phyloP scores from a whole-genome alignment of 441 rosid species.

The Codiaeum variegatum region DNA sequence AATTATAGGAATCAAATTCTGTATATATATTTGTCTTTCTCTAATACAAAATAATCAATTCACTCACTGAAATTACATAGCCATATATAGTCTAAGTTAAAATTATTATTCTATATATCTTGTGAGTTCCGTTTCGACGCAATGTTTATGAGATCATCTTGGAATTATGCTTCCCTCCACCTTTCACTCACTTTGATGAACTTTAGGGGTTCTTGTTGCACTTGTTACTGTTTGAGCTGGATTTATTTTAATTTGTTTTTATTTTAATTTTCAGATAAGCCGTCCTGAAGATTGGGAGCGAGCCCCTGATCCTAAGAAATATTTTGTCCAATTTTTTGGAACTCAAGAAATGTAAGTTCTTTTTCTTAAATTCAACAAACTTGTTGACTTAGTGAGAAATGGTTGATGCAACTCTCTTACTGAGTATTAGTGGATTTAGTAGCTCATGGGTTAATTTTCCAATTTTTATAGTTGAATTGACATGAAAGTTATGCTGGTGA shows the following conservation, averaged over 20 bases:
- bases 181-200: conserved; percentile 14
- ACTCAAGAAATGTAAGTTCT: conserved; percentile 90
- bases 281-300: conserved; percentile 84
- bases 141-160: neutral
- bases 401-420: neutral
- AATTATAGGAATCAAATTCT: too few species aligned
- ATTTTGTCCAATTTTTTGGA: conserved; percentile 92
- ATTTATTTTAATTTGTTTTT: conserved; percentile 23
- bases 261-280: conserved; percentile 78
- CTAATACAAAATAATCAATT: too few species aligned
- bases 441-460: neutral
- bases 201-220: conserved; percentile 15
- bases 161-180: neutral
- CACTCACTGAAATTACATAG: too few species aligned
- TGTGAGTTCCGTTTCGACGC: neutral
- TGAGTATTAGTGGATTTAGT: neutral
- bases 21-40: too few species aligned
- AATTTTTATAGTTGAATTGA: neutral
- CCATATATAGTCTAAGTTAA: neutral
- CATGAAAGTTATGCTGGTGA: too few species aligned
- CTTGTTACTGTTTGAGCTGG: conserved; percentile 19
- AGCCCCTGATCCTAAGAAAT: conserved; percentile 76
- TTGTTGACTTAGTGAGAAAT: neutral
- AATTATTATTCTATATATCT: neutral
- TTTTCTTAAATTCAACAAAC: neutral